phyloP scores from a whole-genome alignment of 2,329 filamentous ascomycete species.

The Chaetomium globosum region DNA sequence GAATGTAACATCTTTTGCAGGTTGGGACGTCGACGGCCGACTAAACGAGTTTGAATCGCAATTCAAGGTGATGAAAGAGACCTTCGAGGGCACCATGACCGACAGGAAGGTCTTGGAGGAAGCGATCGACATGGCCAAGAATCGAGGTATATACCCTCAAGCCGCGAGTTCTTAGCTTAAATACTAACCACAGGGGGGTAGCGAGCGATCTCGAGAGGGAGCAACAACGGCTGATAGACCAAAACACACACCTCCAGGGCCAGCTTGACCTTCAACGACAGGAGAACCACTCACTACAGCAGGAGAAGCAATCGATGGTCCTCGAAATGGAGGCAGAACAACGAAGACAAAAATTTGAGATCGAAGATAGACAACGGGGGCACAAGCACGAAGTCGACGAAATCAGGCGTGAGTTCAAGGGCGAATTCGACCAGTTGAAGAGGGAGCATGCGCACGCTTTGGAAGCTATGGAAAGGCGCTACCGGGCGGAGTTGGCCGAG shows the following conservation, averaged over 20 bases:
- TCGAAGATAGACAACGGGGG: conserved; percentile 57
- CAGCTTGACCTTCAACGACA: conserved; percentile 60
- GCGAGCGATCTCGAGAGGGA: conserved; percentile 55
- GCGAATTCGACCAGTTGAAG: conserved; percentile 60
- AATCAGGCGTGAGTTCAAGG: conserved; percentile 53
- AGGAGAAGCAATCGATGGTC: conserved; percentile 48
- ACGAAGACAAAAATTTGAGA: conserved; percentile 51
- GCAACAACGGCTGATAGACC: conserved; percentile 50
- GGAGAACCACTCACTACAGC: conserved; percentile 36
- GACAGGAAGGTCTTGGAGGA: conserved; percentile 74
- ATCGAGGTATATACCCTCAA: conserved; percentile 63
- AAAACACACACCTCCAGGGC: conserved; percentile 58
- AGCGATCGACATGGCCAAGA: conserved; percentile 72
- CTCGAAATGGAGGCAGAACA: conserved; percentile 49
- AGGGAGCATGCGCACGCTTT: conserved; percentile 69
- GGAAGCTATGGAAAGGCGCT: conserved; percentile 62
- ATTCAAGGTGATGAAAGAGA: conserved; percentile 70
- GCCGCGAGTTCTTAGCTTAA: not conserved
- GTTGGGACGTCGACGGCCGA: conserved; percentile 77
- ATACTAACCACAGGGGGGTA: conserved; percentile 39
- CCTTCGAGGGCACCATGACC: conserved; percentile 68
- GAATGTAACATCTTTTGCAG: conserved; percentile 66
- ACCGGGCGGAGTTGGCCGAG: conserved; percentile 67
- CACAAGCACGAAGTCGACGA: conserved; percentile 61
- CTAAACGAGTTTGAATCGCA: conserved; percentile 76